phyloP scores from a whole-genome alignment of 768 basidiomycete species.

The Strobilomyces echinocephalus region DNA sequence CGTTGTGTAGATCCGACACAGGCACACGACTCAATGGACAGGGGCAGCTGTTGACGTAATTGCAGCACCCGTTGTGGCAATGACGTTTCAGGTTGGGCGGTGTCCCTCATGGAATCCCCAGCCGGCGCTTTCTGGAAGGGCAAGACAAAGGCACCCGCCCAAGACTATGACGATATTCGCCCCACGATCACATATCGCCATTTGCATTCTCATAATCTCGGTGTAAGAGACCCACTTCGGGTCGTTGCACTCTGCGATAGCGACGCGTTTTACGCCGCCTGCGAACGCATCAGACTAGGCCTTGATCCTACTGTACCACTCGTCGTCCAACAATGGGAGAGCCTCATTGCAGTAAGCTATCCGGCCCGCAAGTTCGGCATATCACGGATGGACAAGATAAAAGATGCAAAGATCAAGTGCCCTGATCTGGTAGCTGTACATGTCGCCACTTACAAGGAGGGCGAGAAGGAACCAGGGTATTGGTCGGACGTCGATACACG shows the following conservation, averaged over 20 bases:
- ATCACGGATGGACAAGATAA: constrained; percentile 79
- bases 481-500: constrained; percentile 84
- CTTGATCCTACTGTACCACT: constrained; percentile 61
- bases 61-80: too few species aligned
- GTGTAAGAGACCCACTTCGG: constrained; percentile 71
- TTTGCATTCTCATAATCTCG: constrained; percentile 60
- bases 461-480: constrained; percentile 82
- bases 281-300: constrained; percentile 78
- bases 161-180: constrained; percentile 56
- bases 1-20: too few species aligned
- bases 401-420: constrained; percentile 82
- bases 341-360: constrained; percentile 93
- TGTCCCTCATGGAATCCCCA: background rate
- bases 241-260: constrained; percentile 89
- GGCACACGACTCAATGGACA: too few species aligned
- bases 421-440: constrained; percentile 83
- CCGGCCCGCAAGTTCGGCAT: constrained; percentile 91
- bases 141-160: constrained; percentile 42
- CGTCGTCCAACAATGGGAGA: constrained; percentile 85
- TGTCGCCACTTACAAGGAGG: constrained; percentile 91
- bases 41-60: too few species aligned
- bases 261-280: constrained; percentile 80
- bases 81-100: too few species aligned
- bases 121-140: constrained; percentile 44
- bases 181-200: constrained; percentile 79